These are phyloP conservation scores for Golubevia sp. DNA, from an alignment of 1,284 basidiomycete genomes.

Conservation along the genomic window DNA sequence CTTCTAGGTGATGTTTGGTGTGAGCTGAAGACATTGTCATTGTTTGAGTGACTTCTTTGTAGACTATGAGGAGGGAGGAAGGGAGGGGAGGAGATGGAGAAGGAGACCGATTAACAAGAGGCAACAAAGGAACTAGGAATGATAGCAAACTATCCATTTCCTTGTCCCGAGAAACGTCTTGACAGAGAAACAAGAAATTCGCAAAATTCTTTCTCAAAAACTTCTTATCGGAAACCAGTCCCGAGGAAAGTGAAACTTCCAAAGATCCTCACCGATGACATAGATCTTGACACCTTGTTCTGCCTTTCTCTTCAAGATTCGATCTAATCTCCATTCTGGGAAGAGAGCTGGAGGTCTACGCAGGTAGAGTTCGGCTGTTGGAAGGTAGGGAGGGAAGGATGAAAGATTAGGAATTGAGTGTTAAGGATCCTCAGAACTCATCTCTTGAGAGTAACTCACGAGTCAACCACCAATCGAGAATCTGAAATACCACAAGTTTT, in stretches of 20 bases:
- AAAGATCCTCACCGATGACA: slow-evolving; percentile 68
- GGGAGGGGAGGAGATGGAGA: too few relatives aligned
- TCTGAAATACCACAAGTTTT: too few relatives aligned
- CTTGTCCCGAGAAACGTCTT: too few relatives aligned
- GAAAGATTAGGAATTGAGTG: too few relatives aligned
- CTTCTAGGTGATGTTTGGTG: slow-evolving; percentile 73
- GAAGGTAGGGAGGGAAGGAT: not conserved
- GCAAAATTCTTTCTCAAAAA: slow-evolving; percentile 13
- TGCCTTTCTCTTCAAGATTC: slow-evolving; percentile 81
- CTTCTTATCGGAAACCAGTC: slow-evolving; percentile 75
- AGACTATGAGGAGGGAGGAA: slow-evolving; percentile 1
- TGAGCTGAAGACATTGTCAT: slow-evolving; percentile 85
- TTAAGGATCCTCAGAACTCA: too few relatives aligned
- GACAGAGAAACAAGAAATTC: too few relatives aligned
- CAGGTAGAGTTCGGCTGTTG: slow-evolving; percentile 76
- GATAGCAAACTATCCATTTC: too few relatives aligned
- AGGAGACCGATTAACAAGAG: too few relatives aligned
- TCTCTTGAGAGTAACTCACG: too few relatives aligned
- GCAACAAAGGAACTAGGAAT: too few relatives aligned
- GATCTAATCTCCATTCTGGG: slow-evolving; percentile 83
- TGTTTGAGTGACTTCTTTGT: slow-evolving; percentile 75
- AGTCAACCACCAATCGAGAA: too few relatives aligned
- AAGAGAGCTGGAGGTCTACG: slow-evolving; percentile 82
- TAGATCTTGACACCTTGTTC: slow-evolving; percentile 86
- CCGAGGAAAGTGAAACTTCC: not conserved